Conservation (phyloP, 225 moss, liverwort and hornwort species). For the Pleurozium schreberi region DNA sequence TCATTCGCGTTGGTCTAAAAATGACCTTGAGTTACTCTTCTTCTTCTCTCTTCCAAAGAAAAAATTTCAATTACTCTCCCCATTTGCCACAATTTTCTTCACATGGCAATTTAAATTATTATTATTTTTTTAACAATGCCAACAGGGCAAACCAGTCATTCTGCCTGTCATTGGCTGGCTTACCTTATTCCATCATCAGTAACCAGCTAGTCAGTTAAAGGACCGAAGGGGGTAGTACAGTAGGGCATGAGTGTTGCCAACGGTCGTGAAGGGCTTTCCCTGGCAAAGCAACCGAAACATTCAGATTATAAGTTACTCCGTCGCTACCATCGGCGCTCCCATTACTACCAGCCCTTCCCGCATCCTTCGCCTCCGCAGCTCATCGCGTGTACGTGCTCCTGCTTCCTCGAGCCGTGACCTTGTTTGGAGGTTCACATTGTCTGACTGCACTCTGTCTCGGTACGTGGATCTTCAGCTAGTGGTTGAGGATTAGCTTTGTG, state of each 20-base stretch:
- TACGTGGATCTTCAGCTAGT: background rate
- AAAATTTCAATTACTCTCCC: background rate
- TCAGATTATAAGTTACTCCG: background rate
- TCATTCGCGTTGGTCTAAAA: no score
- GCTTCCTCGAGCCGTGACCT: background rate
- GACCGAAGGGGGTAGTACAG: background rate
- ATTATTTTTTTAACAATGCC: background rate
- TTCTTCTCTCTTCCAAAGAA: no score
- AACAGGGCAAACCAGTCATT: background rate
- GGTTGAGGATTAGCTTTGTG: background rate
- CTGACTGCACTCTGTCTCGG: background rate
- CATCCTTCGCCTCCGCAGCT: background rate
- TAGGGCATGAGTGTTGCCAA: background rate
- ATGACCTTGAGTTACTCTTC: no score
- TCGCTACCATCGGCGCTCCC: fast-evolving
- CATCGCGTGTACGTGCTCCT: background rate
- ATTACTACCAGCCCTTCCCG: no score
- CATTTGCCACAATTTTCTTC: background rate
- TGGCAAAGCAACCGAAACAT: background rate
- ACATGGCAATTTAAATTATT: no score
- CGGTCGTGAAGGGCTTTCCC: background rate
- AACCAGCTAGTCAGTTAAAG: background rate
- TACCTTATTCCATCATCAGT: background rate
- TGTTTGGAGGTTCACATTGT: background rate
- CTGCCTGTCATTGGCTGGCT: background rate